A percentile compares a stretch with the other conserved stretches of the same genome.
Conservation (phyloP, 1,139 yeast genomes). For the Magnusiomyces ingens region DNA sequence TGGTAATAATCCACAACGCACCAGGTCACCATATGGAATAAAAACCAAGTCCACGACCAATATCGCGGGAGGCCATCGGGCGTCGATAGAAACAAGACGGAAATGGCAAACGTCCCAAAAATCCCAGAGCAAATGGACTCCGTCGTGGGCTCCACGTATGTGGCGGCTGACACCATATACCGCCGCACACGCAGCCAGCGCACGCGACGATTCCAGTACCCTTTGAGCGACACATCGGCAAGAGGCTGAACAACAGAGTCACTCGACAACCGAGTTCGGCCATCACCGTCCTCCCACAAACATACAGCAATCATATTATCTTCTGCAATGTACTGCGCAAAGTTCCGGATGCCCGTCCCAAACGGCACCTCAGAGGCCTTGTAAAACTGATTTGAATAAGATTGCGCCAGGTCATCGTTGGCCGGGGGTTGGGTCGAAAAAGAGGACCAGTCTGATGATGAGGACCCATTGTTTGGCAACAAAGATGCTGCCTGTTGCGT, state of each 20-base stretch:
- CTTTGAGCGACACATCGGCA: conserved; percentile 41
- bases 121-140: conserved; percentile 64
- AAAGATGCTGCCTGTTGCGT: no score
- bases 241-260: conserved; percentile 80
- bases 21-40: conserved; percentile 59
- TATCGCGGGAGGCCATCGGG: conserved; percentile 14
- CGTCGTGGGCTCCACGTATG: conserved; percentile 80
- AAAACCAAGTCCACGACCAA: conserved; percentile 38
- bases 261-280: conserved; percentile 71
- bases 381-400: not conserved
- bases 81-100: conserved; percentile 38
- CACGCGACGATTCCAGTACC: conserved; percentile 61
- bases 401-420: not conserved
- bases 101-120: conserved; percentile 54
- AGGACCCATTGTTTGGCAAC: not conserved
- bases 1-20: conserved; percentile 56
- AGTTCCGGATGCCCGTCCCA: conserved; percentile 55
- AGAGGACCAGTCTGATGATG: not conserved
- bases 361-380: conserved; percentile 6
- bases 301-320: conserved; percentile 91
- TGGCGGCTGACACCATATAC: conserved; percentile 82
- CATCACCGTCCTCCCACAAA: conserved; percentile 60
- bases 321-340: conserved; percentile 81
- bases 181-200: conserved; percentile 88
- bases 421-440: not conserved